A percentile compares a stretch with the other conserved stretches of the same genome.
Conservation (phyloP, 73 alveolate species). For the Halteria grandinella region DNA sequence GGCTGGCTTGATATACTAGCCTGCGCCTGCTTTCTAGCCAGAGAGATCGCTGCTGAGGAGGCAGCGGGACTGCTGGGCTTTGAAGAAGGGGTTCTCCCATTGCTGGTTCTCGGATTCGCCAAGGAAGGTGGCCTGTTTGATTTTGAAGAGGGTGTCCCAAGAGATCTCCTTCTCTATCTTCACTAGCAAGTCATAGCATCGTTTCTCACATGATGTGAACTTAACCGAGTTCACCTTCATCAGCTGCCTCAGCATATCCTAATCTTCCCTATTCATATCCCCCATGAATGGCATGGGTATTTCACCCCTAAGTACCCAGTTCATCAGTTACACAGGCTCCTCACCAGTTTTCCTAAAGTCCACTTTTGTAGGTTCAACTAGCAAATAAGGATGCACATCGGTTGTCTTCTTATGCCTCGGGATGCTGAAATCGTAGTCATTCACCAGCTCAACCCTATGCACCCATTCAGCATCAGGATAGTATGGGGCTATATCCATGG, state of each 20-base stretch:
- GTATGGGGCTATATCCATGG: conserved; percentile 68
- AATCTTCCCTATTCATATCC: conserved; percentile 37
- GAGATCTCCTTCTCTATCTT: conserved; percentile 67
- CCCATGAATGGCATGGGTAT: background rate
- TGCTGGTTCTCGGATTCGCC: conserved; percentile 41
- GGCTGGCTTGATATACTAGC: background rate
- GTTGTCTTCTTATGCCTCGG: conserved; percentile 47
- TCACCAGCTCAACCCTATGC: background rate
- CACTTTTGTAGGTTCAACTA: conserved; percentile 51
- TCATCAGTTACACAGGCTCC: conserved; percentile 9
- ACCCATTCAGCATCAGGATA: conserved; percentile 53
- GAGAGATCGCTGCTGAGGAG: conserved; percentile 6
- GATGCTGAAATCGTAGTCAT: conserved; percentile 28
- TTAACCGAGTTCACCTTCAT: conserved; percentile 39
- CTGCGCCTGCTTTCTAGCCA: background rate
- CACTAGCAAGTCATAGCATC: conserved; percentile 66
- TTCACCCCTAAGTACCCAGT: conserved; percentile 8
- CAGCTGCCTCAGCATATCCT: conserved; percentile 37
- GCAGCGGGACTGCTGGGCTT: too few species aligned
- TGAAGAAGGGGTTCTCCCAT: conserved; percentile 50
- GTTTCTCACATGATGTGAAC: conserved; percentile 50
- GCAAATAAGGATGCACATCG: conserved; percentile 34
- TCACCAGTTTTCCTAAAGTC: conserved; percentile 58
- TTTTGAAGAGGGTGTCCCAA: conserved; percentile 63
- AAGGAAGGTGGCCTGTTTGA: conserved; percentile 51